phyloP scores from a whole-genome alignment of 2,329 filamentous ascomycete species.

The Acrodontium crateriforme region DNA sequence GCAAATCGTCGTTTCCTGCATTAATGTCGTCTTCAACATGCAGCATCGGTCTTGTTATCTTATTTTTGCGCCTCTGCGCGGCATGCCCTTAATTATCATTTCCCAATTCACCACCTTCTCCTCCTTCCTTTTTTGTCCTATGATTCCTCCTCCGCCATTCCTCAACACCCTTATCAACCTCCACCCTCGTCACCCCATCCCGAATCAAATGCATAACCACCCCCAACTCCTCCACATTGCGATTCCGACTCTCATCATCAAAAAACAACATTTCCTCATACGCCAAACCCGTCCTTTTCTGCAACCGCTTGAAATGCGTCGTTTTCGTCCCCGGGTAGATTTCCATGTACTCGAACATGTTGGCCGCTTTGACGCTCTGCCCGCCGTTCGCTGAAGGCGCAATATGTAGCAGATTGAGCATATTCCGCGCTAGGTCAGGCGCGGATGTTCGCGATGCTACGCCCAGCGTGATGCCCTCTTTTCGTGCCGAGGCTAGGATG shows the following conservation, averaged over 20 bases:
- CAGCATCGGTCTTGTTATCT: too few relatives aligned
- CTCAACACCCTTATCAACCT: constrained; percentile 65
- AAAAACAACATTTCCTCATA: constrained; percentile 91
- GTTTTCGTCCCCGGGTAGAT: constrained; percentile 68
- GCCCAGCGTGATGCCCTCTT: constrained; percentile 44
- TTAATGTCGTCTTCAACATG: too few relatives aligned
- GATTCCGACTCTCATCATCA: constrained; percentile 78
- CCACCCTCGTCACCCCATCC: constrained; percentile 62
- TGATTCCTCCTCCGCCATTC: constrained; percentile 67
- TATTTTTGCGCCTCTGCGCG: too few relatives aligned
- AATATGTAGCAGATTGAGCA: constrained; percentile 61
- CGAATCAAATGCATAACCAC: constrained; percentile 73
- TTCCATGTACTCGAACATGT: constrained; percentile 38
- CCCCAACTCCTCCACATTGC: constrained; percentile 65
- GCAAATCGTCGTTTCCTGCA: too few relatives aligned
- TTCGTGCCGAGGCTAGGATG: constrained; percentile 44
- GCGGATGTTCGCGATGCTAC: constrained; percentile 71
- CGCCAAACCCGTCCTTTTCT: constrained; percentile 53
- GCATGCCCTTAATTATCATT: too few relatives aligned
- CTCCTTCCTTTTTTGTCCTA: constrained; percentile 19
- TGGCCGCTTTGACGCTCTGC: constrained; percentile 23
- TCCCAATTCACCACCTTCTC: too few relatives aligned
- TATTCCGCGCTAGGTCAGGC: constrained; percentile 64
- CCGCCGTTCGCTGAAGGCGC: constrained; percentile 28
- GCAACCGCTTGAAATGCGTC: constrained; percentile 66